phyloP scores from a whole-genome alignment of 1,139 yeast genomes.

The Candida tropicalis region DNA sequence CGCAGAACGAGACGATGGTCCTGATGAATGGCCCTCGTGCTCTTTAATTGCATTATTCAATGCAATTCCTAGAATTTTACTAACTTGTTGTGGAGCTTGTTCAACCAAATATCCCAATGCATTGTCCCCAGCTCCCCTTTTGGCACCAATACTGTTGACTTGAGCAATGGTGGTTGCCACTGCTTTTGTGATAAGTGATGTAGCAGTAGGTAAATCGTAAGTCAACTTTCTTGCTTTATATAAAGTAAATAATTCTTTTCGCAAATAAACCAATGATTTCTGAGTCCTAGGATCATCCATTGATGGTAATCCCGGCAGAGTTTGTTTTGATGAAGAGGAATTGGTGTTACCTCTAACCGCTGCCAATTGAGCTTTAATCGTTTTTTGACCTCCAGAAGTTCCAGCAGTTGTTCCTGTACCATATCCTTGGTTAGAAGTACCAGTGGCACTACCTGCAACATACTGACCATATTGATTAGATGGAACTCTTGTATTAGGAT shows the following conservation, averaged over 20 bases:
- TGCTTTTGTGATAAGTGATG: conserved; percentile 86
- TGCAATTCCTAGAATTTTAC: conserved; percentile 80
- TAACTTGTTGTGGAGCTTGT: conserved; percentile 84
- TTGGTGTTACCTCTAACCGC: conserved; percentile 45
- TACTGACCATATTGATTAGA: conserved; percentile 30
- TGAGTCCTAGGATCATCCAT: conserved; percentile 55
- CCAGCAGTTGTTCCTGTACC: background rate
- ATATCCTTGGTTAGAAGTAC: conserved; percentile 15
- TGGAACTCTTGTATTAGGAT: conserved; percentile 25
- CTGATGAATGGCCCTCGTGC: conserved; percentile 30
- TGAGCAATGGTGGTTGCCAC: conserved; percentile 92
- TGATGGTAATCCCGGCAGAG: conserved; percentile 16
- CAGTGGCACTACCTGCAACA: conserved; percentile 8
- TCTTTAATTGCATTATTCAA: conserved; percentile 78
- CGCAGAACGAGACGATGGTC: conserved; percentile 28
- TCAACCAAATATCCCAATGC: conserved; percentile 81
- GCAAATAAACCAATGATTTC: conserved; percentile 65
- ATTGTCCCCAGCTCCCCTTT: conserved; percentile 79
- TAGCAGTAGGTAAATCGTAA: conserved; percentile 71
- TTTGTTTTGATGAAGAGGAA: conserved; percentile 14
- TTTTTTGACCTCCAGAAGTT: conserved; percentile 9
- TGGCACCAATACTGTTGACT: conserved; percentile 83
- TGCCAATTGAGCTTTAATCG: conserved; percentile 55
- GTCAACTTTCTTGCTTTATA: conserved; percentile 69
- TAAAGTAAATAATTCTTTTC: conserved; percentile 67